Conservation (phyloP, 1,284 basidiomycete species). For the Ustilago vetiveriae region DNA sequence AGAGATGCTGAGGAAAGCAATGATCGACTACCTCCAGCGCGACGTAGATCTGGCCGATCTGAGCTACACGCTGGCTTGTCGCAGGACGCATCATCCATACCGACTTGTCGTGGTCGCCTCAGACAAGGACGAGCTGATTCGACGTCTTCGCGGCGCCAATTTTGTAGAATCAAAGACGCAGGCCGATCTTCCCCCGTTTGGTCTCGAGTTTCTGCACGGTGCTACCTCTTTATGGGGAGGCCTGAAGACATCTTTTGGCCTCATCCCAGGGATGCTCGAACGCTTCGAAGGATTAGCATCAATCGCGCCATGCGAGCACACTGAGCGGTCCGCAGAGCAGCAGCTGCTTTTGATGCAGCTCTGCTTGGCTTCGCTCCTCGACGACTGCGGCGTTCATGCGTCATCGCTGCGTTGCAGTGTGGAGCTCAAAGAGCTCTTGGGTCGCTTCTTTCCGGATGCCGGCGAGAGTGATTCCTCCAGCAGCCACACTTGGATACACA, state of each 20-base stretch:
- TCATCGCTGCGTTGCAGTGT: background rate
- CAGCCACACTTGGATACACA: conserved; percentile 2
- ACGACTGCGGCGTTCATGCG: conserved; percentile 16
- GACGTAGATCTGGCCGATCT: conserved; percentile 32
- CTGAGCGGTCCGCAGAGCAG: background rate
- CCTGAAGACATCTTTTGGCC: background rate
- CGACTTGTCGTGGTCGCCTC: conserved; percentile 34
- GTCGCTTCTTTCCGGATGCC: background rate
- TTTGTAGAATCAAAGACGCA: conserved; percentile 15
- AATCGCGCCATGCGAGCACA: background rate
- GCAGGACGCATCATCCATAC: conserved; percentile 39
- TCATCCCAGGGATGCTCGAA: conserved; percentile 4
- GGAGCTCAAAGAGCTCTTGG: background rate
- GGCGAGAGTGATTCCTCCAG: background rate
- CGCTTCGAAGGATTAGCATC: conserved; percentile 2
- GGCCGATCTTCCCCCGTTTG: conserved; percentile 10
- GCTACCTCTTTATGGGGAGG: background rate
- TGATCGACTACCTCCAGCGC: conserved; percentile 38
- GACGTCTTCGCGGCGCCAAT: conserved; percentile 10
- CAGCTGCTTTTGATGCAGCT: conserved; percentile 3
- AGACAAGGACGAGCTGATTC: conserved; percentile 32
- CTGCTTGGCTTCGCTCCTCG: conserved; percentile 17
- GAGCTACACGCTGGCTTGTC: conserved; percentile 39
- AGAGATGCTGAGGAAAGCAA: conserved; percentile 21
- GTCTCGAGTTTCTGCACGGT: background rate